Evolutionary conservation across 495 filamentous ascomycete genomes (phyloP).

Genomic region (Penicillium mononematosum): DNA sequence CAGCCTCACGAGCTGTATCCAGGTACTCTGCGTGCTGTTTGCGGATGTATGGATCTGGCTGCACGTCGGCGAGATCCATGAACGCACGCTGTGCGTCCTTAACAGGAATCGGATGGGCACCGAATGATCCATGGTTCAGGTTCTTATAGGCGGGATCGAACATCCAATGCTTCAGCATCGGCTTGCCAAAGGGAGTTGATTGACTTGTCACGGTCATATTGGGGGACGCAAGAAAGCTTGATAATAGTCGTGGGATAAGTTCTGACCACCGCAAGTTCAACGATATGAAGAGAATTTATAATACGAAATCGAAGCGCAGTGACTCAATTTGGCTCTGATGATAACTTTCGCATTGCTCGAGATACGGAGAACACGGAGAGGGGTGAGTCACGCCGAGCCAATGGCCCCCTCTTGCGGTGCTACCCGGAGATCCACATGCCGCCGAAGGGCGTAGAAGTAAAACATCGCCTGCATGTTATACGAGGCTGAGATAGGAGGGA

Average conservation of each 20-base stretch:
- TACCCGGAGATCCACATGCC: slow-evolving; percentile 13
- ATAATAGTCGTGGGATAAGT: neutral
- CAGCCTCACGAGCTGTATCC: slow-evolving; percentile 58
- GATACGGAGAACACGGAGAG: neutral
- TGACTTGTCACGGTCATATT: slow-evolving; percentile 10
- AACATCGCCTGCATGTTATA: neutral
- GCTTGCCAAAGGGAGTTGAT: slow-evolving; percentile 52
- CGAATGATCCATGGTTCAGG: slow-evolving; percentile 88
- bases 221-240: neutral
- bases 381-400: slow-evolving; percentile 11
- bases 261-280: neutral
- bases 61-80: slow-evolving; percentile 59
- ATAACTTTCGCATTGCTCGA: neutral
- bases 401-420: neutral
- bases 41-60: slow-evolving; percentile 72
- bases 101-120: slow-evolving; percentile 65
- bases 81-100: slow-evolving; percentile 54
- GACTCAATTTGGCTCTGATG: slow-evolving; percentile 3
- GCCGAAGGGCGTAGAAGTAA: slow-evolving; percentile 3
- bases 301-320: neutral
- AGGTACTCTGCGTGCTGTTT: slow-evolving; percentile 58
- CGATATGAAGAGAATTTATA: neutral
- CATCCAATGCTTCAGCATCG: slow-evolving; percentile 68
- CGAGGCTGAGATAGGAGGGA: neutral
- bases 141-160: slow-evolving; percentile 67